A percentile compares a stretch with the other conserved stretches of the same genome.
phyloP scores from a whole-genome alignment of 2,329 filamentous ascomycete species.

The Neocatenulostroma microsporum region DNA sequence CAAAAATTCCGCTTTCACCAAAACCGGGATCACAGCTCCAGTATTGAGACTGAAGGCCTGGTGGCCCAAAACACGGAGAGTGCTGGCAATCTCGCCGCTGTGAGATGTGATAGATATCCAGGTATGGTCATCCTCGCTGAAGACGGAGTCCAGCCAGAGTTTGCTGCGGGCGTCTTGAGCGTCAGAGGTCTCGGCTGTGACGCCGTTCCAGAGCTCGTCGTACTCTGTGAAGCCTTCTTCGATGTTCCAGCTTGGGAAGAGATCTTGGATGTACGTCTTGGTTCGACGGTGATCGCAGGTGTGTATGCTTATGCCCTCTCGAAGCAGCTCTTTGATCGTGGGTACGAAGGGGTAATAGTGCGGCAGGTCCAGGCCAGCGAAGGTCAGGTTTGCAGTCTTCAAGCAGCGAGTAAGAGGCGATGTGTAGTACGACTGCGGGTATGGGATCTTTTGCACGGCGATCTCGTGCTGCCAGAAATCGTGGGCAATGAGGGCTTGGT shows the following conservation, averaged over 20 bases:
- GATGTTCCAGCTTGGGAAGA: constrained; percentile 49
- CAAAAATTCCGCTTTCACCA: constrained; percentile 52
- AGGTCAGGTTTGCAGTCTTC: constrained; percentile 56
- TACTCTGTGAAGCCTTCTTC: constrained; percentile 54
- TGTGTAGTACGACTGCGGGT: constrained; percentile 58
- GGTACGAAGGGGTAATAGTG: constrained; percentile 48
- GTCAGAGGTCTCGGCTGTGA: constrained; percentile 43
- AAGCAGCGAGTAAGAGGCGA: constrained; percentile 57
- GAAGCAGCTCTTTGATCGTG: constrained; percentile 56
- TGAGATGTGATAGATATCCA: constrained; percentile 56
- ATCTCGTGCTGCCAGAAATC: constrained; percentile 54
- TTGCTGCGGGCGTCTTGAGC: constrained; percentile 48
- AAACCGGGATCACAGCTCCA: constrained; percentile 59
- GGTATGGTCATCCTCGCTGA: constrained; percentile 44
- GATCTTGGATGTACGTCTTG: constrained; percentile 46
- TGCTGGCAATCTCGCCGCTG: constrained; percentile 48
- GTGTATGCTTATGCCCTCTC: constrained; percentile 59
- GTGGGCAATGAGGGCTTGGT: constrained; percentile 53
- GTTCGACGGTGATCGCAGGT: constrained; percentile 58
- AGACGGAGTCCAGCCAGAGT: constrained; percentile 50
- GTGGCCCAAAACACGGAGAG: constrained; percentile 53
- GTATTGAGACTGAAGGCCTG: constrained; percentile 55
- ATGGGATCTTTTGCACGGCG: constrained; percentile 47
- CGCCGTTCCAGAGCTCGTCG: constrained; percentile 47
- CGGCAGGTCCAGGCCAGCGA: constrained; percentile 48